phyloP scores from a whole-genome alignment of 1,284 basidiomycete species.

The Wallemia mellicola region DNA sequence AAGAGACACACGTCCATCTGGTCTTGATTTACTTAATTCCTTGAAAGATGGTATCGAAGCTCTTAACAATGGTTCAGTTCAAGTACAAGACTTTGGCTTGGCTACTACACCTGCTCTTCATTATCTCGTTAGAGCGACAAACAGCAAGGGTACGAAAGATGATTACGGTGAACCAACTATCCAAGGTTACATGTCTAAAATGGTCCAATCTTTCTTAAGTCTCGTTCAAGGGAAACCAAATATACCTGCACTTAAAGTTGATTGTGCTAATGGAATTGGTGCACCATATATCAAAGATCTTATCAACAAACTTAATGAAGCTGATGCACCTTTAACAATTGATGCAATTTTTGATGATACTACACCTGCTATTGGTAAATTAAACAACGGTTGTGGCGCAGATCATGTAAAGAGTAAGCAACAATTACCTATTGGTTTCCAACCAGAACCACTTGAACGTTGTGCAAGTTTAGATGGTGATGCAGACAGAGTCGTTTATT shows the following conservation, averaged over 20 bases:
- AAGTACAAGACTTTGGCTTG: constrained; percentile 17
- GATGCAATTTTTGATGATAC: constrained; percentile 33
- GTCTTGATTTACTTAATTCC: constrained; percentile 45
- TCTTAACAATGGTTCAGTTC: constrained; percentile 29
- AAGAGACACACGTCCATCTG: constrained; percentile 74
- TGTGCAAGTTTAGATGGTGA: constrained; percentile 90
- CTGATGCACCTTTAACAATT: constrained; percentile 27
- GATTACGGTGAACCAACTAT: constrained; percentile 55
- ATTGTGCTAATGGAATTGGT: constrained; percentile 96
- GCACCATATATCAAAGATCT: constrained; percentile 36
- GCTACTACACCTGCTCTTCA: constrained; percentile 88
- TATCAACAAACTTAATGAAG: constrained; percentile 23
- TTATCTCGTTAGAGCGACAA: constrained; percentile 71
- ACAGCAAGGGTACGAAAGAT: constrained; percentile 44
- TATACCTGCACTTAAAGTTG: constrained; percentile 40
- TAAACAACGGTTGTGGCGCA: constrained; percentile 74
- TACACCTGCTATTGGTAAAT: constrained; percentile 23
- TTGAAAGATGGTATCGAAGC: constrained; percentile 55
- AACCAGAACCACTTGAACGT: constrained; percentile 28
- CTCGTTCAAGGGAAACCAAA: constrained; percentile 38
- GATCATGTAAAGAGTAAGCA: constrained; percentile 92
- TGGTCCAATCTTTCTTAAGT: constrained; percentile 56
- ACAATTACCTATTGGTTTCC: constrained; percentile 43
- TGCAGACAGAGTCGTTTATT: constrained; percentile 89
- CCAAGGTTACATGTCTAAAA: constrained; percentile 62